Percentiles rank a stretch among this genome's conserved stretches.
Evolutionary conservation across 129 eudicot species (phyloP).

Genomic region (Glebionis coronaria): DNA sequence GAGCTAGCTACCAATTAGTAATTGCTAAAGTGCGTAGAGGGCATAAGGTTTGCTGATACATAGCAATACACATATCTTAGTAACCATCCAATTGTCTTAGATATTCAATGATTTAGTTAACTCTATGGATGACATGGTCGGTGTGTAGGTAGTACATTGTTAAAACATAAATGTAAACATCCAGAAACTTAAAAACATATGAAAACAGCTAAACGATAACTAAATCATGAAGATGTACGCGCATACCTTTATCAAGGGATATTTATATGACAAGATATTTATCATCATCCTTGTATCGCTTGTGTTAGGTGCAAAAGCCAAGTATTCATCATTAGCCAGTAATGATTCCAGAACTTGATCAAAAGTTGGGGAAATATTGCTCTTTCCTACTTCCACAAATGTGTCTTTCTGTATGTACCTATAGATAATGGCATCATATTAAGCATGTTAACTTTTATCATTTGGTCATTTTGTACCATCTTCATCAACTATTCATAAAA

Average conservation of each 20-base stretch:
- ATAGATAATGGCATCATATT: conserved; percentile 25
- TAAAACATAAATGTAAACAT: conserved; percentile 2
- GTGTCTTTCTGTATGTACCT: conserved; percentile 80
- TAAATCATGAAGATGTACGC: conserved; percentile 14
- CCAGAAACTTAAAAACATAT: not conserved
- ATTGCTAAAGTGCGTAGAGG: too few relatives aligned
- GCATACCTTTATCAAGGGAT: conserved; percentile 78
- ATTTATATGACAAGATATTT: conserved; percentile 62
- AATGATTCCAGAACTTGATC: conserved; percentile 60
- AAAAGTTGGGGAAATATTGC: conserved; percentile 64
- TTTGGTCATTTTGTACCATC: conserved; percentile 25
- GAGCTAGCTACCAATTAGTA: not conserved
- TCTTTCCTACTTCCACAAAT: conserved; percentile 86
- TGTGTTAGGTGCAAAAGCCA: conserved; percentile 95
- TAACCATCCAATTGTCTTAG: conserved; percentile 1
- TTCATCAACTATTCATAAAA: conserved; percentile 7
- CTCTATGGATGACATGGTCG: not conserved
- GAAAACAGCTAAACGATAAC: conserved; percentile 15
- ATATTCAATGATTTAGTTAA: not conserved
- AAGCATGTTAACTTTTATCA: conserved; percentile 5
- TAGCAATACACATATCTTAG: not conserved
- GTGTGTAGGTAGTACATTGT: not conserved
- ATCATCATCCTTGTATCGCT: conserved; percentile 84
- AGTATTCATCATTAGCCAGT: conserved; percentile 54
- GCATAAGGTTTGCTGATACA: not conserved